Base-by-base conservation (phyloP, 768 basidiomycete species). In the Ramaria sp. region DNA sequence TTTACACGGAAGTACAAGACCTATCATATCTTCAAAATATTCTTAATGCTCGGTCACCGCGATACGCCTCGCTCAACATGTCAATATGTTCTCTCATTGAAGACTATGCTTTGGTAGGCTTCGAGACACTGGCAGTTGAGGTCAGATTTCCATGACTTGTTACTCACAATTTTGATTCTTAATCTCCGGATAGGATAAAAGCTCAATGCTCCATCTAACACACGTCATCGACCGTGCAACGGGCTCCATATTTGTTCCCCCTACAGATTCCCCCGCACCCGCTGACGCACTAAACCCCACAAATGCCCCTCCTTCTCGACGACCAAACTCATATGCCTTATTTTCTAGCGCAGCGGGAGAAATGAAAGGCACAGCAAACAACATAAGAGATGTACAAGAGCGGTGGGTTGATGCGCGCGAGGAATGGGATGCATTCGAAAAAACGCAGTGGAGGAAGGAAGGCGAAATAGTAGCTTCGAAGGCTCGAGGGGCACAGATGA, bases 1-100 rank as follows among this genome's bases (percentile, higher is more conserved):
- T 89, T 69, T 98, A 98, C 69, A 97, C 96, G 42, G 93, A 99
- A 70, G 96, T 96, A 0, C 93, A 96, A 69, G 95, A 99, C 66
- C 76, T 99, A 0, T 85, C 86, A 1, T 86, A 97, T 68, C 80
- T 99, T 20, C 82, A 90, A 61, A 85, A 84, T 60, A 72, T 81
- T 0, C 79, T 98, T 15, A 75, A 78, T 17, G 75, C 81, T 0
- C 66, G 81, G 0, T 78, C 86, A 0, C 82, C 85, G 1, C 82
- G 83, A 39, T 96, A 82, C 63, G 72, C 78, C 0, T 82, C 83
- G 7, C 71, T 99, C 46, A 98, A 97, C 67, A 82, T 87, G 78
- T 86, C 88, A 0, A 84, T 98, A 66, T 87, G 91, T 58, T 92
- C 88, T 13, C 69, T 98, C n/a, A 82, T 98, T 41, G 93, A 97